phyloP scores from a whole-genome alignment of 371 early-diverging fungal species.

The Mortierella sp. region DNA sequence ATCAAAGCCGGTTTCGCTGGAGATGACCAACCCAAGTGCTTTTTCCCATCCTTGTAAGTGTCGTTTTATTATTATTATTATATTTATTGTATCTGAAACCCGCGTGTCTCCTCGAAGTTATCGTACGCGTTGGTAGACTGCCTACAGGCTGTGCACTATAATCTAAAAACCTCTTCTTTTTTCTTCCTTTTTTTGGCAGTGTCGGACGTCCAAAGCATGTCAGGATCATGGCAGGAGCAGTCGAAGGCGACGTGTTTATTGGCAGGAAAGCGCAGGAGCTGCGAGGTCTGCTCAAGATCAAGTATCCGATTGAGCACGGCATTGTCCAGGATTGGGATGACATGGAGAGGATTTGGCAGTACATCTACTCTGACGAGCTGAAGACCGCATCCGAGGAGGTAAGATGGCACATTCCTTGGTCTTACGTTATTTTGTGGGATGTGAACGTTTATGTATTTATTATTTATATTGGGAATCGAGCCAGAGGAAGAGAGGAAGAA shows the following conservation, averaged over 20 bases:
- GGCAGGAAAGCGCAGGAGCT: slow-evolving; percentile 99
- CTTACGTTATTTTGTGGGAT: too few relatives aligned
- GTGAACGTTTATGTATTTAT: too few relatives aligned
- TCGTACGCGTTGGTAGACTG: neutral
- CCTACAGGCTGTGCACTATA: too few relatives aligned
- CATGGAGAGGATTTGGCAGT: slow-evolving; percentile 99
- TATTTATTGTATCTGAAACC: neutral
- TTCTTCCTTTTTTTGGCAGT: slow-evolving; percentile 71
- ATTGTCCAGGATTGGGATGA: slow-evolving; percentile 99
- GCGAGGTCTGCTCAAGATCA: slow-evolving; percentile 99
- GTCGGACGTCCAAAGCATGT: slow-evolving; percentile 99
- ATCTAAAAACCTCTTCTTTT: too few relatives aligned
- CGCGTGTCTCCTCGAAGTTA: too few relatives aligned
- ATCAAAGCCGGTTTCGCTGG: slow-evolving; percentile 99
- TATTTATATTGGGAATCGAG: too few relatives aligned
- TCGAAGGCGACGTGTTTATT: slow-evolving; percentile 99
- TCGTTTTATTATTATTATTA: neutral
- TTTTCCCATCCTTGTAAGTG: slow-evolving; percentile 53
- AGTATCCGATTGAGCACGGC: slow-evolving; percentile 99
- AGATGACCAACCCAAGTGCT: slow-evolving; percentile 96
- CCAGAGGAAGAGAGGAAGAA: too few relatives aligned
- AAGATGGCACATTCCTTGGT: slow-evolving; percentile 6
- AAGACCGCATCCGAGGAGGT: slow-evolving; percentile 96
- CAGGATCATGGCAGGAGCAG: slow-evolving; percentile 99
- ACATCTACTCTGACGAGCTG: slow-evolving; percentile 97